Evolutionary conservation across 208 protist genomes (phyloP).

Genomic region (Crithidia brevicula): DNA sequence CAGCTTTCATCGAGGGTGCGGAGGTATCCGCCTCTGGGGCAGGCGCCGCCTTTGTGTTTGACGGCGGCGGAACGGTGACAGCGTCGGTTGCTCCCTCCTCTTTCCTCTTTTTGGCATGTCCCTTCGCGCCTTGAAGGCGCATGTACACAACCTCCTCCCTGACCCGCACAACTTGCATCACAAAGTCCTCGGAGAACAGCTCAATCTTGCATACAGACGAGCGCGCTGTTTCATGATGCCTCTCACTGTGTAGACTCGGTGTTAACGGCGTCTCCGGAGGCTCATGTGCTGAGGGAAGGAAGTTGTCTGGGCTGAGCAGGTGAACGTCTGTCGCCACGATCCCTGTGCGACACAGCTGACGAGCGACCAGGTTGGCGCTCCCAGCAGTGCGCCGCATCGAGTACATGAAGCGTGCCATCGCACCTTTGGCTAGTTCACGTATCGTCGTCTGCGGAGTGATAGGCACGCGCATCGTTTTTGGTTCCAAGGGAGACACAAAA

Average conservation of each 20-base stretch:
- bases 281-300: background rate
- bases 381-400: constrained; percentile 38
- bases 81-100: no score
- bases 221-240: constrained; percentile 9
- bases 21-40: no score
- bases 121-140: constrained; percentile 26
- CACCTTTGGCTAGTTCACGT: constrained; percentile 76
- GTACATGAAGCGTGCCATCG: constrained; percentile 72
- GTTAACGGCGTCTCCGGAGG: background rate
- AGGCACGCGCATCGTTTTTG: constrained; percentile 73
- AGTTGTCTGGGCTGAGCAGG: background rate
- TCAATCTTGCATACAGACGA: constrained; percentile 27
- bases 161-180: constrained; percentile 68
- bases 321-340: constrained; percentile 31
- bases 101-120: background rate
- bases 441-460: constrained; percentile 70
- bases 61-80: no score
- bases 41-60: no score
- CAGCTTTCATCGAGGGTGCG: background rate
- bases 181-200: constrained; percentile 77
- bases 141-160: constrained; percentile 80
- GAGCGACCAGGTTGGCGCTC: constrained; percentile 4
- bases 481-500: background rate
- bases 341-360: constrained; percentile 18
- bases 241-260: background rate